A percentile compares a stretch with the other conserved stretches of the same genome.
Evolutionary conservation across 2,329 filamentous ascomycete species (phyloP).

Genomic region (Cladosporium sp.): DNA sequence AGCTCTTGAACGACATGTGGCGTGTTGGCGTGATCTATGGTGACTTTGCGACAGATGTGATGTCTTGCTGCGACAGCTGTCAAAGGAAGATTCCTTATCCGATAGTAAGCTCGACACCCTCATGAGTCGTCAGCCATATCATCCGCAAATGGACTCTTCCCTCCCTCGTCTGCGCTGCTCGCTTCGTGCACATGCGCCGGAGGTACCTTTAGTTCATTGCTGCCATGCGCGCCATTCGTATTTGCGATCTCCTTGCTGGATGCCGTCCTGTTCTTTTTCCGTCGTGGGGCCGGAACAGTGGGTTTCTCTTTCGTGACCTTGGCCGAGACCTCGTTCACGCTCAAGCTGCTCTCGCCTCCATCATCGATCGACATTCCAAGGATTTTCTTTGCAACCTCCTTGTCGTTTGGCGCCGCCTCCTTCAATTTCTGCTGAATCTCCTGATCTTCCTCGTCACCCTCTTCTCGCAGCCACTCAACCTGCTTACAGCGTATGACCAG

Average conservation of each 20-base stretch:
- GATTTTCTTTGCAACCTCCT: conserved; percentile 47
- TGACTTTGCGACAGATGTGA: neutral
- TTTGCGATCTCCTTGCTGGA: conserved; percentile 2
- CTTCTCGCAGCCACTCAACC: conserved; percentile 34
- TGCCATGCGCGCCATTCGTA: conserved; percentile 5
- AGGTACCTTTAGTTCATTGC: conserved; percentile 5
- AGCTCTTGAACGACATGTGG: conserved; percentile 7
- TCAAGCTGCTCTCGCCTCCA: conserved; percentile 68
- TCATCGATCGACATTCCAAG: conserved; percentile 68
- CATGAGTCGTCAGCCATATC: conserved; percentile 12
- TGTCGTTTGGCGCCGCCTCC: conserved; percentile 24
- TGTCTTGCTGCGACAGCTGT: conserved; percentile 4
- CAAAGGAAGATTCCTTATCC: conserved; percentile 1
- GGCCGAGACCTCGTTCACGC: conserved; percentile 69
- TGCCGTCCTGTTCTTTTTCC: conserved; percentile 39
- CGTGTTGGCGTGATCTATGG: conserved; percentile 1
- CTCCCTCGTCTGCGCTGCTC: conserved; percentile 5
- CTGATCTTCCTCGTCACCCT: conserved; percentile 28
- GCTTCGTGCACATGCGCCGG: neutral
- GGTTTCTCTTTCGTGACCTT: conserved; percentile 72
- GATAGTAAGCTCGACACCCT: neutral
- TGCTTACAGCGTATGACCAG: conserved; percentile 66
- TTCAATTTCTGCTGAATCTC: conserved; percentile 25
- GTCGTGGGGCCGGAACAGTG: conserved; percentile 74
- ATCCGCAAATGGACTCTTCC: conserved; percentile 12